phyloP scores from a whole-genome alignment of 352 stramenopile species.

The Thalassiosira livingstoniorum region DNA sequence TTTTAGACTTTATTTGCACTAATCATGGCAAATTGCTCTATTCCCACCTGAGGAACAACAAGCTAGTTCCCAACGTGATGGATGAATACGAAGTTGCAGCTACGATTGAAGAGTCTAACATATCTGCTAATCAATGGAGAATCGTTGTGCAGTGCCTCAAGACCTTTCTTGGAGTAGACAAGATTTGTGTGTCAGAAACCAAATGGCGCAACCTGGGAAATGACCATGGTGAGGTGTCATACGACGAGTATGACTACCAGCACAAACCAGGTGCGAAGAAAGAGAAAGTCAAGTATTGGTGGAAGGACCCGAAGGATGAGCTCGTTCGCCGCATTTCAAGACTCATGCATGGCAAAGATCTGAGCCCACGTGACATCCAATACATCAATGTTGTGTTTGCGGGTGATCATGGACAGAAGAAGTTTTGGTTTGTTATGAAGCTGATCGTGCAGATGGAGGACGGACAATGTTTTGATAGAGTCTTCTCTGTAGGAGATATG shows the following conservation, averaged over 20 bases:
- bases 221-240: not conserved
- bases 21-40: too few relatives aligned
- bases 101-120: not conserved
- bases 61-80: slow-evolving; percentile 15
- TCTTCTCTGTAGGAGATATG: slow-evolving; percentile 25
- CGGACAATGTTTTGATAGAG: not conserved
- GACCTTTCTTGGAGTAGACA: slow-evolving; percentile 2
- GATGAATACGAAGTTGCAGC: slow-evolving; percentile 6
- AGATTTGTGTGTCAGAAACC: slow-evolving; percentile 3
- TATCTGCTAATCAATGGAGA: not conserved
- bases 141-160: not conserved
- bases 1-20: too few relatives aligned
- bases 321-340: not conserved
- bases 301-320: not conserved
- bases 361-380: slow-evolving; percentile 3
- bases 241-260: not conserved
- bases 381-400: slow-evolving; percentile 20
- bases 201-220: not conserved
- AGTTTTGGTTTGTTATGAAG: slow-evolving; percentile 27
- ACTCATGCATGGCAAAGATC: slow-evolving; percentile 18
- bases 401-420: slow-evolving; percentile 28
- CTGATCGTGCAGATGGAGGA: slow-evolving; percentile 5
- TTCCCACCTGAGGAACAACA: too few relatives aligned
- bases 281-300: slow-evolving; percentile 15
- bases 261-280: not conserved